A percentile compares a stretch with the other conserved stretches of the same genome.
phyloP scores from a whole-genome alignment of 257 asterid species.

The Nicotiana benthamiana region DNA sequence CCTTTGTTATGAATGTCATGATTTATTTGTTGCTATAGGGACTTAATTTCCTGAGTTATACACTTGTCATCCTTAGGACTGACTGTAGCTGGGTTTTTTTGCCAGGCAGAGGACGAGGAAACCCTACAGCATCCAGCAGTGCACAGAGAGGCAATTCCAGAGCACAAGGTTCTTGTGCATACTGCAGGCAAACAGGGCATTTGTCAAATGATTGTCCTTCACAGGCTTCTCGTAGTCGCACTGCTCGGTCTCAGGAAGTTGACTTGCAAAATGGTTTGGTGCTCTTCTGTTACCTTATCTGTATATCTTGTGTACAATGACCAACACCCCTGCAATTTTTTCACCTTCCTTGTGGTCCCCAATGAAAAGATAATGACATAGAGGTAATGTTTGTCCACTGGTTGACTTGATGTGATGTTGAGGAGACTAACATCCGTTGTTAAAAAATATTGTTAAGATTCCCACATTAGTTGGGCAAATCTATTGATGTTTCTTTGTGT shows the following conservation, averaged over 20 bases:
- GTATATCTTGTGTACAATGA: background rate
- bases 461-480: background rate
- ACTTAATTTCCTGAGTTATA: background rate
- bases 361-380: background rate
- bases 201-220: constrained; percentile 42
- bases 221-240: constrained; percentile 41
- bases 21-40: too few relatives aligned
- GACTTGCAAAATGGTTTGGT: constrained; percentile 46
- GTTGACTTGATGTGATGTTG: background rate
- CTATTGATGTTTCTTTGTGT: background rate
- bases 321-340: background rate
- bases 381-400: background rate
- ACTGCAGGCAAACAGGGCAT: constrained; percentile 57
- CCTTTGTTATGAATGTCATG: too few relatives aligned
- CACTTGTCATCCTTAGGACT: background rate
- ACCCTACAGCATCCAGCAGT: constrained; percentile 40
- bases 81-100: constrained; percentile 14
- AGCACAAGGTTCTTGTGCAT: constrained; percentile 37
- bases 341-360: background rate
- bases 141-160: constrained; percentile 53
- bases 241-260: constrained; percentile 35
- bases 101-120: constrained; percentile 71
- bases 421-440: background rate
- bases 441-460: background rate
- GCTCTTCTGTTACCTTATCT: background rate